Evolutionary conservation across 192 early-diverging fungal species (phyloP).

Genomic region (Spinellus fusiger): DNA sequence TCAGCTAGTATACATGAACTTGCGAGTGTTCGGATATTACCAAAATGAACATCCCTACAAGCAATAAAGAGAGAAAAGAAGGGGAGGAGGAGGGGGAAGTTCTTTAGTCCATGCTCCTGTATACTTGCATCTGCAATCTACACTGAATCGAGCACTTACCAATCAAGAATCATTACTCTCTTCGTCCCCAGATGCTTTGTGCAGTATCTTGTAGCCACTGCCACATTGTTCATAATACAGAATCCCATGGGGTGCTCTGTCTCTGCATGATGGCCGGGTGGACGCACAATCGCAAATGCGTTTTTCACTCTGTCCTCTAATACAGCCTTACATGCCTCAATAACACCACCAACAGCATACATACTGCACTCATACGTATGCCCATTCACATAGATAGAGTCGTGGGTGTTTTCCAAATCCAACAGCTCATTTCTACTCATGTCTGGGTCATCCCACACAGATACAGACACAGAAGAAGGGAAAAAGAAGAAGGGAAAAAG

Average conservation of each 20-base stretch:
- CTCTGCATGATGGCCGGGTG: constrained; percentile 94
- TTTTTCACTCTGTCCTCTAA: constrained; percentile 56
- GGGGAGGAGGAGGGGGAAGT: too few species aligned
- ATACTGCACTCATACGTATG: constrained; percentile 57
- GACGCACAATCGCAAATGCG: constrained; percentile 84
- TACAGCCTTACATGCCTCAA: constrained; percentile 69
- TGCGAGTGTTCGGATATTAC: too few species aligned
- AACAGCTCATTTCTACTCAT: constrained; percentile 42
- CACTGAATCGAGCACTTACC: constrained; percentile 49
- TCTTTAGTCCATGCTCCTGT: too few species aligned
- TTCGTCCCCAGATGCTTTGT: constrained; percentile 38
- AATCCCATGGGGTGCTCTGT: constrained; percentile 73
- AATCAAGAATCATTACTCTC: constrained; percentile 82
- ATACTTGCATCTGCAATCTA: too few species aligned
- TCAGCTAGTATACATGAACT: too few species aligned
- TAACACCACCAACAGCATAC: constrained; percentile 70
- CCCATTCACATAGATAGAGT: constrained; percentile 68
- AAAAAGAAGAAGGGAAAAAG: not conserved
- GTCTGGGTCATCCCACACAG: constrained; percentile 28
- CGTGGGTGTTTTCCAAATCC: constrained; percentile 37
- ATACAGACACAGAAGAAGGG: not conserved
- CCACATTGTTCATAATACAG: constrained; percentile 87
- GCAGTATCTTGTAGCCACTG: constrained; percentile 68
- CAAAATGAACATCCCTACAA: constrained; percentile 86
- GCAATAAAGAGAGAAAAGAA: not conserved